A percentile compares a stretch with the other conserved stretches of the same genome.
Conservation (phyloP, 305 asterid species). For the Plantago lanceolata region DNA sequence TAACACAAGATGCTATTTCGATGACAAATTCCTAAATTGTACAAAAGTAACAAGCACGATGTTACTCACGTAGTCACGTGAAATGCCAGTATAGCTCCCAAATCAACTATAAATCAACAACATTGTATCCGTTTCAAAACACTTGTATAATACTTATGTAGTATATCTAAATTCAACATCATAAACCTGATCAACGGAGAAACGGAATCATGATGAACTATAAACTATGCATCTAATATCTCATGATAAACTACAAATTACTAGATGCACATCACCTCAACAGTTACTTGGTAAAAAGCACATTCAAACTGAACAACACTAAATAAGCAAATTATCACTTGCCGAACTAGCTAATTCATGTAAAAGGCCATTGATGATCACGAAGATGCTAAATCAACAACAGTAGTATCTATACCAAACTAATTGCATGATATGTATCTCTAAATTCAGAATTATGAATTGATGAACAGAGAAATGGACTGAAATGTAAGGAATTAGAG, state of each 20-base stretch:
- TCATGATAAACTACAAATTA: neutral
- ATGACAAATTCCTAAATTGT: neutral
- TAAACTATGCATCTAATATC: neutral
- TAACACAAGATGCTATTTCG: neutral
- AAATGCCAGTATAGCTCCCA: neutral
- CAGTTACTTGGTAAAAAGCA: neutral
- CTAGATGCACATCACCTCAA: neutral
- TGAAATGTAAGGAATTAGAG: too few relatives aligned
- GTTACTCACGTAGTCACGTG: neutral
- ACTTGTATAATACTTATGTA: neutral
- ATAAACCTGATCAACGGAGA: neutral
- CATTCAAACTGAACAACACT: neutral
- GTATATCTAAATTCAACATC: neutral
- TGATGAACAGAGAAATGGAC: too few relatives aligned
- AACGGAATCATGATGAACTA: neutral
- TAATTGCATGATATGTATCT: too few relatives aligned
- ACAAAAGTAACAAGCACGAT: too few relatives aligned
- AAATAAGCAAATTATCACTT: neutral
- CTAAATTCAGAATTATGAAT: too few relatives aligned
- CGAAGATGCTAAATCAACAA: too few relatives aligned
- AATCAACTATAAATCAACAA: neutral
- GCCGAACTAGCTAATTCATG: neutral
- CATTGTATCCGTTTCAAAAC: too few relatives aligned
- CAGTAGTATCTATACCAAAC: too few relatives aligned
- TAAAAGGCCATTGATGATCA: too few relatives aligned